phyloP scores from a whole-genome alignment of 2,329 filamentous ascomycete species.

The Xylaria sp. region DNA sequence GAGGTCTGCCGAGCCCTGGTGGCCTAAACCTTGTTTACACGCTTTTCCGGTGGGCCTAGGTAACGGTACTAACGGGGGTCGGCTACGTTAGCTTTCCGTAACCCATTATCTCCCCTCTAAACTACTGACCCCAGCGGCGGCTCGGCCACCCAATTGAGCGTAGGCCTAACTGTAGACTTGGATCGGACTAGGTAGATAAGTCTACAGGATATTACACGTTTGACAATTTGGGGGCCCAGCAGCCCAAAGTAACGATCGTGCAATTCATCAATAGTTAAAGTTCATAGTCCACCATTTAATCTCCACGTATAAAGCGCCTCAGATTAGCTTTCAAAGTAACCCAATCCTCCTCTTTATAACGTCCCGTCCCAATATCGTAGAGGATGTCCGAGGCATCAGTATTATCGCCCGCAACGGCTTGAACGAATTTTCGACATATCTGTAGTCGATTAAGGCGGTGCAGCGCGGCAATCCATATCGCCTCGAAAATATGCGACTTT shows the following conservation, averaged over 20 bases:
- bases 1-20: no score
- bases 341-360: constrained; percentile 3
- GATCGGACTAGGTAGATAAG: background rate
- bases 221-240: no score
- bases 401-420: background rate
- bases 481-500: constrained; percentile 10
- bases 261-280: background rate
- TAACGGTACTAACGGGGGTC: no score
- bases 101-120: background rate
- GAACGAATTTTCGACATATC: constrained; percentile 9
- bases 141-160: no score
- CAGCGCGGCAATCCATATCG: constrained; percentile 12
- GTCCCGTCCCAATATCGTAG: constrained; percentile 7
- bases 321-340: background rate
- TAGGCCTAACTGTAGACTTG: background rate
- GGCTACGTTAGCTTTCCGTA: no score
- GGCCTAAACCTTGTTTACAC: no score
- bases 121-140: no score
- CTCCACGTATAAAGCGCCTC: constrained; percentile 1
- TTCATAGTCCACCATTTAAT: background rate
- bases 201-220: background rate
- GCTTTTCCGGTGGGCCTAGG: no score
- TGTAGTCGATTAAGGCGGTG: background rate
- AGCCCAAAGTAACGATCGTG: no score
- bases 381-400: constrained; percentile 6